These are phyloP conservation scores for Paspalum notatum DNA, from an alignment of 176 grass and related monocot species.

Conservation along the genomic window DNA sequence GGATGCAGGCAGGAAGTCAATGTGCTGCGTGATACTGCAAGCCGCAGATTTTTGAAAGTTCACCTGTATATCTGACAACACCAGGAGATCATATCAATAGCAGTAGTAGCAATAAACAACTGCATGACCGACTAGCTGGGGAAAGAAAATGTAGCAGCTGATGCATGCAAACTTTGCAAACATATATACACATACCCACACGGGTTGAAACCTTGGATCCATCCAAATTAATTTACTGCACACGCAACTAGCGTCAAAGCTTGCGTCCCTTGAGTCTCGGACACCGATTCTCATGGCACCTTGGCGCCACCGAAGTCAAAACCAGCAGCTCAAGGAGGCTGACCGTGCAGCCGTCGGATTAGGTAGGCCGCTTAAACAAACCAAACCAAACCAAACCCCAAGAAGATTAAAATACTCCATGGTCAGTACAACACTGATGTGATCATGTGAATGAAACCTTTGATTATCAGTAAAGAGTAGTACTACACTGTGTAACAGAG, in stretches of 20 bases:
- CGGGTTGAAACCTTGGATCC: background rate
- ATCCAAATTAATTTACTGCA: slow-evolving; percentile 31
- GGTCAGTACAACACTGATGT: background rate
- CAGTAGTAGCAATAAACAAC: background rate
- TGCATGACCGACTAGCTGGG: background rate
- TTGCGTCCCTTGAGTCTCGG: slow-evolving; percentile 41
- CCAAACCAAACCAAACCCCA: background rate
- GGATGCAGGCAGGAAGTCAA: slow-evolving; percentile 33
- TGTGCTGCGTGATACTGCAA: slow-evolving; percentile 51
- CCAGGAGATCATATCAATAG: background rate
- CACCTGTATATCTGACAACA: slow-evolving; percentile 12
- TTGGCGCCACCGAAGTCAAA: slow-evolving; percentile 68
- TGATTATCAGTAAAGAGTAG: background rate
- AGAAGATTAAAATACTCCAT: background rate
- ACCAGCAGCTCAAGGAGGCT: slow-evolving; percentile 52
- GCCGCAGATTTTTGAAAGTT: slow-evolving; percentile 44
- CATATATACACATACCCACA: background rate
- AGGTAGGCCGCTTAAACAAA: slow-evolving; percentile 16
- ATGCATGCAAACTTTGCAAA: slow-evolving; percentile 24
- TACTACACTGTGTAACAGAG: too few relatives aligned
- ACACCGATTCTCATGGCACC: slow-evolving; percentile 58
- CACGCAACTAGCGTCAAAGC: slow-evolving; percentile 26
- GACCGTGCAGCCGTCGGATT: background rate
- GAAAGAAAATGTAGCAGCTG: background rate
- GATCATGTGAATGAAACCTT: background rate